Percentiles rank a stretch among this genome's conserved stretches.
Conservation (phyloP, 192 early-diverging fungal species). For the Chytriomyces sp. region DNA sequence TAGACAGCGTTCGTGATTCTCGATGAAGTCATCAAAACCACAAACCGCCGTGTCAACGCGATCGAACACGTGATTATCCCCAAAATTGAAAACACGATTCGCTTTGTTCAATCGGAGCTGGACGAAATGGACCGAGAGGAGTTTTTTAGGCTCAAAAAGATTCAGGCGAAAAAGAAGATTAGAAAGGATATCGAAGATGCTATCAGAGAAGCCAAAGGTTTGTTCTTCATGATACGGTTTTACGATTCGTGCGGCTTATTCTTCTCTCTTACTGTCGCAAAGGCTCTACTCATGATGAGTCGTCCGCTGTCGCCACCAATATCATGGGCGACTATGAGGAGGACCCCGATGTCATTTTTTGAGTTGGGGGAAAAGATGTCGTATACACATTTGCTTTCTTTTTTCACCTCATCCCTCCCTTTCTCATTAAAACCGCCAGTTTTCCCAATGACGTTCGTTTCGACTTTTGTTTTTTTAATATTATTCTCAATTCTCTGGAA, state of each 20-base stretch:
- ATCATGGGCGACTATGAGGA: slow-evolving; percentile 61
- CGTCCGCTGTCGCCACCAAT: slow-evolving; percentile 31
- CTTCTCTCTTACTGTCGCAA: background rate
- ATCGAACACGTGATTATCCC: slow-evolving; percentile 99
- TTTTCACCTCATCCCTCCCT: too few species aligned
- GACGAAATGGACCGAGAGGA: slow-evolving; percentile 99
- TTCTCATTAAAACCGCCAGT: too few species aligned
- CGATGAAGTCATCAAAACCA: slow-evolving; percentile 99
- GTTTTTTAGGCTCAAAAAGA: slow-evolving; percentile 98
- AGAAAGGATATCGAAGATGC: slow-evolving; percentile 65
- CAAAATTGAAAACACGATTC: slow-evolving; percentile 97
- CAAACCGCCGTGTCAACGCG: slow-evolving; percentile 98
- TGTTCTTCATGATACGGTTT: background rate
- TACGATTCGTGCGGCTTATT: background rate
- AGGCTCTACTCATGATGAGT: background rate
- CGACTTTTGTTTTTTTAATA: background rate
- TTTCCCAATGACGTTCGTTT: too few species aligned
- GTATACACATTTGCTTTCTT: background rate
- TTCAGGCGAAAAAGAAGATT: slow-evolving; percentile 98
- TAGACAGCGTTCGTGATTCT: slow-evolving; percentile 98
- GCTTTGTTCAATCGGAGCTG: slow-evolving; percentile 93
- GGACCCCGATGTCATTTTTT: slow-evolving; percentile 64
- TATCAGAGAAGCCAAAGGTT: slow-evolving; percentile 49
- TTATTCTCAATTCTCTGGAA: slow-evolving; percentile 30
- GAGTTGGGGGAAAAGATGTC: slow-evolving; percentile 1